Conservation (phyloP, 2,329 filamentous ascomycete species). For the Dactylellina cionopaga region DNA sequence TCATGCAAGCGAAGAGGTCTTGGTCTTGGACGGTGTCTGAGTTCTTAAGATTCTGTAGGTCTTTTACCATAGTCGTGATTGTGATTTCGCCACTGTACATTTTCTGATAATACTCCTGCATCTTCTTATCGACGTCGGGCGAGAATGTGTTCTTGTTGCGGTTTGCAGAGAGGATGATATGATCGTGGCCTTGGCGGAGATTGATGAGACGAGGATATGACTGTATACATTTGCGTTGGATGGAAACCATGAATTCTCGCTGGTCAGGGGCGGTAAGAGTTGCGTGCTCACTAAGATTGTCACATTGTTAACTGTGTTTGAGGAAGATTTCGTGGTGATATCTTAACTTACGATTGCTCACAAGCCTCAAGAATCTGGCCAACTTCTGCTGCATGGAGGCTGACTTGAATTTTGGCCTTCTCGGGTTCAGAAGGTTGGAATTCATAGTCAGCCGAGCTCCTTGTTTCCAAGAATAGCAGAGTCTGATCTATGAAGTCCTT, state of each 20-base stretch:
- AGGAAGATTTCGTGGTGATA: not conserved
- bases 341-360: constrained; percentile 48
- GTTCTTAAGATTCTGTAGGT: constrained; percentile 85
- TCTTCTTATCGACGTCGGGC: constrained; percentile 80
- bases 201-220: constrained; percentile 95
- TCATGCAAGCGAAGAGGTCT: constrained; percentile 98
- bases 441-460: constrained; percentile 47
- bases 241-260: constrained; percentile 74
- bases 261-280: constrained; percentile 63
- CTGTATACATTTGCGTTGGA: constrained; percentile 89
- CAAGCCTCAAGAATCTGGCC: constrained; percentile 43
- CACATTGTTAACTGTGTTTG: not conserved
- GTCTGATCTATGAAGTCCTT: constrained; percentile 68
- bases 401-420: constrained; percentile 27
- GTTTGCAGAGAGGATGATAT: constrained; percentile 87
- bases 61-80: constrained; percentile 83
- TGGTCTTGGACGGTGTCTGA: constrained; percentile 86
- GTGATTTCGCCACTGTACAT: constrained; percentile 95
- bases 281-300: constrained; percentile 25
- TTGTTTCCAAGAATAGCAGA: constrained; percentile 67
- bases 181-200: constrained; percentile 90
- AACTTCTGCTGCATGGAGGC: constrained; percentile 46
- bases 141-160: constrained; percentile 83
- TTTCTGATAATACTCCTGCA: constrained; percentile 97
- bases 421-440: constrained; percentile 46